Evolutionary conservation across 176 grass and related monocot genomes (phyloP), one percentile per base, ranked within the genome.

Genomic region (Paspalum notatum): DNA sequence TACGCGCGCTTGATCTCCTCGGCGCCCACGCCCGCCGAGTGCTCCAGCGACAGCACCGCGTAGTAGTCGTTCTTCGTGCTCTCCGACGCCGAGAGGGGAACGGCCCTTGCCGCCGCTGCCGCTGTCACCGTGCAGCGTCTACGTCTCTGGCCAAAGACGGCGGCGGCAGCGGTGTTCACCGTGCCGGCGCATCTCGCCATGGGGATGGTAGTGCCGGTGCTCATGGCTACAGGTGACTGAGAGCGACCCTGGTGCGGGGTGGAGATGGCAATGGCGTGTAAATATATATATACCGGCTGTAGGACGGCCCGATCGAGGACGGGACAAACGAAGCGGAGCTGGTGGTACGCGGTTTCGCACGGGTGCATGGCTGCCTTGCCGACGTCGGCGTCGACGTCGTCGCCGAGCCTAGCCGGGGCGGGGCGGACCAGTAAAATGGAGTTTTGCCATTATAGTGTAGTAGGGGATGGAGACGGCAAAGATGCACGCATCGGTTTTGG

Each of bases 1-100:
- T 97, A 94, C 25, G 91, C 91, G 41, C 88, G 89, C 89, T 86
- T 90, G 73, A 94, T 74, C 76, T 86, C 89, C 52, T 90, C 94
- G 10, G 62, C 48, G 17, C 87, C 89, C 4, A 80, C 84, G 11
- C 26, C 76, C 58, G 56, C 24, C 71, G 70, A 49, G 25, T 55
- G 82, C 70, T 88, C 88, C 15, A 93, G 82, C 37, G 88, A 90
- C 52, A 90, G 74, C 65, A 88, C 50, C 79, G 56, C 66, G 85
- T 93, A 90, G 80, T 85, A 86, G 81, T 90, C 84, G 43, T 5
- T 67, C 42, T 2, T 66, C 60, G 25, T 60, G 27, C 56, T 66
- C 8, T 10, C 48, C 2, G 60, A 5, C 16, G 57, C 68, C 62
- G 49, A 7, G 39, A 1, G 32, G 32, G 32, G 32, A 32, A 32